Evolutionary conservation across 129 eudicot species (phyloP).

Genomic region (Pulicaria dysenterica): DNA sequence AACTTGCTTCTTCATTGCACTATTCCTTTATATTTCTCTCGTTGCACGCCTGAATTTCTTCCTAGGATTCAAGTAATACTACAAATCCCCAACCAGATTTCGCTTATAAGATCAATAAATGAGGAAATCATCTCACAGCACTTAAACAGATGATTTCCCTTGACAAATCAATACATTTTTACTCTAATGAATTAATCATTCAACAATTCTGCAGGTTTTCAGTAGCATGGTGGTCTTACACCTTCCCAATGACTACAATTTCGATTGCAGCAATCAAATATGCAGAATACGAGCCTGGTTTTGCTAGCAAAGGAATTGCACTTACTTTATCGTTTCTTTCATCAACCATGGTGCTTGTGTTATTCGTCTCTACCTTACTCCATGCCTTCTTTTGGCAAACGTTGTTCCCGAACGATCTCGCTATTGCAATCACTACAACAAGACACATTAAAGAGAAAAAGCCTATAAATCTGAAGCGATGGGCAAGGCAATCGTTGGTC

Average conservation of each 20-base stretch:
- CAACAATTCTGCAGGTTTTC: constrained; percentile 56
- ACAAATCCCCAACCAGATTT: background rate
- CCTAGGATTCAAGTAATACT: constrained; percentile 71
- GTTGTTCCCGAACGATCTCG: constrained; percentile 80
- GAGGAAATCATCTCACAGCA: too few relatives aligned
- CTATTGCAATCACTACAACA: constrained; percentile 75
- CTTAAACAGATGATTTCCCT: background rate
- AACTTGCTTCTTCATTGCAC: constrained; percentile 86
- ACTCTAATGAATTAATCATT: background rate
- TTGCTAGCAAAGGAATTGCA: constrained; percentile 61
- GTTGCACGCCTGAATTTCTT: constrained; percentile 90
- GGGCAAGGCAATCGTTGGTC: constrained; percentile 72
- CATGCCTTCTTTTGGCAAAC: constrained; percentile 81
- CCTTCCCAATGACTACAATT: constrained; percentile 84
- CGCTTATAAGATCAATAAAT: background rate
- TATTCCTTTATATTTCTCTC: constrained; percentile 72
- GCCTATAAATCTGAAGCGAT: constrained; percentile 62
- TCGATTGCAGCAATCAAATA: constrained; percentile 76
- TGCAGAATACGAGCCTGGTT: constrained; percentile 63
- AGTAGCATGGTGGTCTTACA: constrained; percentile 93
- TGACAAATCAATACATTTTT: too few relatives aligned
- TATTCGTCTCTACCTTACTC: constrained; percentile 61
- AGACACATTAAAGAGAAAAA: constrained; percentile 50
- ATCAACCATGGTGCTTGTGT: constrained; percentile 61
- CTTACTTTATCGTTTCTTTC: constrained; percentile 65